Evolutionary conservation across 2,329 filamentous ascomycete genomes (phyloP), one percentile per base, ranked within the genome.

Genomic region (Penicillium sp.): DNA sequence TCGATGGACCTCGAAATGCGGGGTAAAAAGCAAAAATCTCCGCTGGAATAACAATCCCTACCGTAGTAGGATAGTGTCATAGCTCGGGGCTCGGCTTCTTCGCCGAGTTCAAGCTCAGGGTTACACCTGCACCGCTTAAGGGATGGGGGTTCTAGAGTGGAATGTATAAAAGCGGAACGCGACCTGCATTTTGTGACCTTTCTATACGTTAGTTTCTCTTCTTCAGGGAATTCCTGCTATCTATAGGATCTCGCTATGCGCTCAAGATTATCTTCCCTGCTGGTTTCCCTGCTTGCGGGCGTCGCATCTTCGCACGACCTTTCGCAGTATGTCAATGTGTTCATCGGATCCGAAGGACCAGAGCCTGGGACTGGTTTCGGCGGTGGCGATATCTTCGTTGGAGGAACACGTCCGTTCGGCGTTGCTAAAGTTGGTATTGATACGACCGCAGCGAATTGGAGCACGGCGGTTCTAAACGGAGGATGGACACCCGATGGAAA

Each of bases 401-500:
- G 71, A 9, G 67, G 63, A 37, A 74, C 74, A 8, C 58, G 63
- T 4, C 71, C 72, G 2, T 74, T 73, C 50, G 69, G 69, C 4
- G 66, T 73, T 16, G 69, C 65, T 20, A 74, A 74, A 45, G 61
- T 73, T 5, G 72, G 71, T 8, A 67, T 72, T 47, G 72, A 66
- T 41, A 63, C 60, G 13, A 66, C 63, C 3, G 63, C 63, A 22
- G 65, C 63, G 2, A 66, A 67, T 45, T 65, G 62, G 47, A 59
- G 52, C 44, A 62, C 62, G 5, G 69, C 69, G 1, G 61, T 66
- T 42, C 55, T 68, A 24, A 73, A 73, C 55, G 69, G 69, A 18
- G 72, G 71, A 3, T 73, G 71, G 62, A 63, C 63, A 13, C 73
- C 73, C 0, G 75, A 78, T 55, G 74, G 72, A 2, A 75, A 71